Evolutionary conservation across 2,329 filamentous ascomycete genomes (phyloP).

Genomic region (Exophiala dermatitidis): DNA sequence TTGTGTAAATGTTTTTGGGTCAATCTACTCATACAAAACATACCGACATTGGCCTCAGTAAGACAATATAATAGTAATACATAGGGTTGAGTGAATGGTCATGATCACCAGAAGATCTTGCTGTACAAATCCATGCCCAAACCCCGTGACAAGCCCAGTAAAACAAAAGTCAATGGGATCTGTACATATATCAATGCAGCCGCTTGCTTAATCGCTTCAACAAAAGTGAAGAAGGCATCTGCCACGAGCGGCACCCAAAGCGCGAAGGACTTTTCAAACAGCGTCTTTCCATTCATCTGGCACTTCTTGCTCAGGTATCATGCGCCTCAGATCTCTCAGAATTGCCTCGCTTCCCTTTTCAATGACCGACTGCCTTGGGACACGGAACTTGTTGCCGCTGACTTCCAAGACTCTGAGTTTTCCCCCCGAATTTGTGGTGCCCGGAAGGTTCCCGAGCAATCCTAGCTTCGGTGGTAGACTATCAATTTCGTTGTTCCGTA

Average conservation of each 20-base stretch:
- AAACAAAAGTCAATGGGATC: too few species aligned
- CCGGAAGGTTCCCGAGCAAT: conserved; percentile 56
- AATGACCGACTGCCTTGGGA: conserved; percentile 75
- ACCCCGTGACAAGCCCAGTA: too few species aligned
- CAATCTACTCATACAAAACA: too few species aligned
- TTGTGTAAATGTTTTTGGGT: too few species aligned
- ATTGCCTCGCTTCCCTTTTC: conserved; percentile 83
- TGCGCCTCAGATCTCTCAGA: conserved; percentile 69
- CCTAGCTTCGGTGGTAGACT: conserved; percentile 74
- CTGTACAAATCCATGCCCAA: too few species aligned
- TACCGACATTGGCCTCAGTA: too few species aligned
- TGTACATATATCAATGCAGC: too few species aligned
- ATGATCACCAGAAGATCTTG: too few species aligned
- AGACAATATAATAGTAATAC: too few species aligned
- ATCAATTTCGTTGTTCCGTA: conserved; percentile 79
- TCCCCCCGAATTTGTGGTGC: conserved; percentile 37
- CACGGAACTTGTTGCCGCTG: conserved; percentile 76
- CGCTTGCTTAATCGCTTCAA: too few species aligned
- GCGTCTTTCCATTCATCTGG: conserved; percentile 29
- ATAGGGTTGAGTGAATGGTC: too few species aligned
- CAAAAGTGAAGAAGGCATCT: background rate
- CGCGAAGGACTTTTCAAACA: conserved; percentile 3
- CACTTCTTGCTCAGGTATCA: conserved; percentile 53
- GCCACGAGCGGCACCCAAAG: too few species aligned
- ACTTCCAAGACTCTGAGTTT: conserved; percentile 63